Conservation (phyloP, 352 stramenopile genomes). For the Phytophthora megakarya region DNA sequence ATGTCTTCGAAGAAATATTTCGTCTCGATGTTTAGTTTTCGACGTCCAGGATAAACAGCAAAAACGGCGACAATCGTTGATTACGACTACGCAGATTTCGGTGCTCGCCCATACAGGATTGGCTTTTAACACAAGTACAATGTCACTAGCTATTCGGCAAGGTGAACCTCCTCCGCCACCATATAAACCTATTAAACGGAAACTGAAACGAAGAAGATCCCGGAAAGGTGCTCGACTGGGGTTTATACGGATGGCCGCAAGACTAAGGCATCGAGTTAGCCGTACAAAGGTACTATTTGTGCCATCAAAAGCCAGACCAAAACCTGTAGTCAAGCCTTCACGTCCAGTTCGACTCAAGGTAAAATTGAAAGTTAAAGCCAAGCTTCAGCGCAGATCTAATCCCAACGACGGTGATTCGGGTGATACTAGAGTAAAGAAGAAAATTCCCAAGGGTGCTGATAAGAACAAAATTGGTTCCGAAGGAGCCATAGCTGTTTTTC, state of each 20-base stretch:
- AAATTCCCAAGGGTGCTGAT: constrained; percentile 6
- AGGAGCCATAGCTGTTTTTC: constrained; percentile 54
- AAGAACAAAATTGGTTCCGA: constrained; percentile 34
- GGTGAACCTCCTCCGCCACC: neutral
- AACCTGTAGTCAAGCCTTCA: neutral
- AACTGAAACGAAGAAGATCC: constrained; percentile 15
- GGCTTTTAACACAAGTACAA: constrained; percentile 48
- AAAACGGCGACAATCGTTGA: constrained; percentile 7
- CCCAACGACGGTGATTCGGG: neutral
- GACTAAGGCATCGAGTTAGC: constrained; percentile 16
- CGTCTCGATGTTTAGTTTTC: constrained; percentile 37
- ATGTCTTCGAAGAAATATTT: constrained; percentile 59
- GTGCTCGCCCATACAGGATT: constrained; percentile 45
- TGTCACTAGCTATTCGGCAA: constrained; percentile 42
- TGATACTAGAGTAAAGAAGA: constrained; percentile 3
- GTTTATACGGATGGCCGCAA: constrained; percentile 12
- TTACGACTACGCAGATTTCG: constrained; percentile 35
- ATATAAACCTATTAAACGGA: constrained; percentile 8
- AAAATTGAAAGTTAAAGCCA: constrained; percentile 17
- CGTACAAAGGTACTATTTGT: constrained; percentile 8
- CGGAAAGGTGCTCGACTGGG: neutral
- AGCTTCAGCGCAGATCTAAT: constrained; percentile 7
- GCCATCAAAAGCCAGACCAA: no score
- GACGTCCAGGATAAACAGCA: constrained; percentile 26
- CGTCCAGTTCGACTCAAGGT: constrained; percentile 8